Base-by-base conservation (phyloP, 805 yeast genomes). In the Kodamaea restingae region DNA sequence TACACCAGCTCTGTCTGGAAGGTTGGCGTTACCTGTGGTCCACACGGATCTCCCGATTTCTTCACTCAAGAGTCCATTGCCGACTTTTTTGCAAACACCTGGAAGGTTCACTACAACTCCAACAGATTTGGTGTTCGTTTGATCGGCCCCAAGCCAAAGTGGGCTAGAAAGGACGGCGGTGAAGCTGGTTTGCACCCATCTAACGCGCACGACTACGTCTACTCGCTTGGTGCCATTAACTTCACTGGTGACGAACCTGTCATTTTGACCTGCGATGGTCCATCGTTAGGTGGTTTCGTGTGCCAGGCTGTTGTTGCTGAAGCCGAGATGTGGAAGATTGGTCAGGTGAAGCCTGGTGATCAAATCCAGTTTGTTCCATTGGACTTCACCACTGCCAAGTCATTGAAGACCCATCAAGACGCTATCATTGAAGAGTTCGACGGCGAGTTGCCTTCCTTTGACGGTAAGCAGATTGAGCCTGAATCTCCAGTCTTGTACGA, bases 161-260 rank as follows among this genome's bases (percentile, higher is more conserved):
- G 98, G 98, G 96, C 97, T 9, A 79, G 98, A 67, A 60, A 74
- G 7, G 96, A 88, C 59, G 98, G 98, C 65, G 98, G 98, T 44
- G 96, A 88, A 54, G 98, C 93, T 42, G 98, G 98, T 41, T 72
- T 91, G 56, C 98, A 91, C 68, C 98, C 98, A 36, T 88, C 97
- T n/a, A 91, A 91, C 64, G 90, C 96, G 31, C 98, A 91, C 59
- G 98, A 91, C 67, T 93, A 91, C 56, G 98, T 91, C 38, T 91
- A 91, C 61, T 88, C 98, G 1, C 67, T 88, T 38, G 98, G 98
- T 52, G 98, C 98, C 20, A 83, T 91, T 61, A 93, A 93, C 65
- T 93, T 93, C 61, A 93, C 98, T 25, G 98, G 98, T 64, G 98
- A 93, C 65, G 98, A 91, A 63, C 98, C 98, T 1, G 98, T 91